These are phyloP conservation scores for Helichrysum umbraculigerum DNA, from an alignment of 129 eudicot species.

Conservation along the genomic window DNA sequence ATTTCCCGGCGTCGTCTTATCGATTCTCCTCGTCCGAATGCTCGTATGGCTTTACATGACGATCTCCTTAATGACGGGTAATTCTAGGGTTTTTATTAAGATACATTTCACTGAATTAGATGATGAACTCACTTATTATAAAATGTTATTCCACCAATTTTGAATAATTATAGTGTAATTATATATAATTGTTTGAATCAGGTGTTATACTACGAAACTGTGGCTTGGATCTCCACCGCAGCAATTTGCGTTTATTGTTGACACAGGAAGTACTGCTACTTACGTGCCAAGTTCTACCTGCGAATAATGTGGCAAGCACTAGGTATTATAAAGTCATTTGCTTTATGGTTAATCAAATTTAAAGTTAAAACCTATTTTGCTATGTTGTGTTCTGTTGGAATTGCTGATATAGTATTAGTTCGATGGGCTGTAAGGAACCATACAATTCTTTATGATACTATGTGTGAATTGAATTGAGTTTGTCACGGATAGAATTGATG, in stretches of 20 bases:
- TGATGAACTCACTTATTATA: not conserved
- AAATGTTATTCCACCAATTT: constrained; percentile 4
- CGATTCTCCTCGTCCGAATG: constrained; percentile 43
- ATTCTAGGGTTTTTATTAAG: not conserved
- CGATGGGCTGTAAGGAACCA: not conserved
- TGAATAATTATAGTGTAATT: not conserved
- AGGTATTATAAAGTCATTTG: constrained; percentile 42
- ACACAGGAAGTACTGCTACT: constrained; percentile 95
- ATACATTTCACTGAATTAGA: constrained; percentile 20
- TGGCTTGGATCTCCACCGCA: constrained; percentile 93
- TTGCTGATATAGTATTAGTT: not conserved
- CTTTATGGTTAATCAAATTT: too few relatives aligned
- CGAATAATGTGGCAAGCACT: constrained; percentile 95
- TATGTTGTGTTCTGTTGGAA: too few relatives aligned
- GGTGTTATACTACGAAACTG: constrained; percentile 86
- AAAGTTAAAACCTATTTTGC: too few relatives aligned
- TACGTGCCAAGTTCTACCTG: constrained; percentile 94
- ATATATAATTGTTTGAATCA: constrained; percentile 17
- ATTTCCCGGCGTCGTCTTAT: constrained; percentile 58
- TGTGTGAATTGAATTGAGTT: not conserved
- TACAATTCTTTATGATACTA: not conserved
- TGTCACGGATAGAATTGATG: not conserved
- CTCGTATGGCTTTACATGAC: constrained; percentile 91
- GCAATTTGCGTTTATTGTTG: too few relatives aligned
- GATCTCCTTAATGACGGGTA: constrained; percentile 93